phyloP scores from a whole-genome alignment of 208 protist genomes.

The Wallacemonas sp. region DNA sequence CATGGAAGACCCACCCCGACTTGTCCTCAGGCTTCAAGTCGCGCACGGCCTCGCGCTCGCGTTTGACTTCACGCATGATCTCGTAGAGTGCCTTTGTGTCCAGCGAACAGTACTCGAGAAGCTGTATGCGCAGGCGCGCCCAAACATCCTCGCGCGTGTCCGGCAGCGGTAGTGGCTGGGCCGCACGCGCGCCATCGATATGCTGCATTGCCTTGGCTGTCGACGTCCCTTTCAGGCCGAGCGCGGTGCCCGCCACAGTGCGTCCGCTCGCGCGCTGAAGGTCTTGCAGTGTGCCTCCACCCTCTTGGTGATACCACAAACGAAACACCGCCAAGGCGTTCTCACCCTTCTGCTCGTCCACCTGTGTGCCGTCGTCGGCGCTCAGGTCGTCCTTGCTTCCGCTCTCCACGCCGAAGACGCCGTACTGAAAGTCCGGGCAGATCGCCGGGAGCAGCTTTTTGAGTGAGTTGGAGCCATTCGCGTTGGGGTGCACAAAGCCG shows the following conservation, averaged over 20 bases:
- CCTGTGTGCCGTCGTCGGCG: slow-evolving; percentile 6
- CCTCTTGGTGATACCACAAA: slow-evolving; percentile 89
- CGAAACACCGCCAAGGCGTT: slow-evolving; percentile 89
- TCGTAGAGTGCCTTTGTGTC: slow-evolving; percentile 87
- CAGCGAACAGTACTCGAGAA: slow-evolving; percentile 90
- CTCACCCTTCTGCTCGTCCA: slow-evolving; percentile 78
- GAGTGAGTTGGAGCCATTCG: slow-evolving; percentile 83
- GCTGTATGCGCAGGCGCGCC: slow-evolving; percentile 75
- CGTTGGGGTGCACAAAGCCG: slow-evolving; percentile 77
- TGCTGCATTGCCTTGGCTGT: neutral
- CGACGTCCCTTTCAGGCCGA: neutral
- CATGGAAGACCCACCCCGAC: slow-evolving; percentile 76
- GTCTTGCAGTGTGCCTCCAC: slow-evolving; percentile 75
- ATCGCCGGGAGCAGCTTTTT: slow-evolving; percentile 90
- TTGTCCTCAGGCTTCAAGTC: slow-evolving; percentile 58
- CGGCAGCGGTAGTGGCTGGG: slow-evolving; percentile 20
- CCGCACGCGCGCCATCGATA: neutral
- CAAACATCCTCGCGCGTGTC: slow-evolving; percentile 69
- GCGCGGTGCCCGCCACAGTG: neutral
- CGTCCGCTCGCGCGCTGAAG: slow-evolving; percentile 29
- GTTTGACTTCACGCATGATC: slow-evolving; percentile 85
- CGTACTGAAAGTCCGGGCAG: slow-evolving; percentile 86
- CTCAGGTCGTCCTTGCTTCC: neutral
- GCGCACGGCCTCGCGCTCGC: slow-evolving; percentile 46
- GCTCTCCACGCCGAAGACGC: slow-evolving; percentile 60